Base-by-base conservation (phyloP, 2,329 filamentous ascomycete genomes). In the Fonsecaea nubica region DNA sequence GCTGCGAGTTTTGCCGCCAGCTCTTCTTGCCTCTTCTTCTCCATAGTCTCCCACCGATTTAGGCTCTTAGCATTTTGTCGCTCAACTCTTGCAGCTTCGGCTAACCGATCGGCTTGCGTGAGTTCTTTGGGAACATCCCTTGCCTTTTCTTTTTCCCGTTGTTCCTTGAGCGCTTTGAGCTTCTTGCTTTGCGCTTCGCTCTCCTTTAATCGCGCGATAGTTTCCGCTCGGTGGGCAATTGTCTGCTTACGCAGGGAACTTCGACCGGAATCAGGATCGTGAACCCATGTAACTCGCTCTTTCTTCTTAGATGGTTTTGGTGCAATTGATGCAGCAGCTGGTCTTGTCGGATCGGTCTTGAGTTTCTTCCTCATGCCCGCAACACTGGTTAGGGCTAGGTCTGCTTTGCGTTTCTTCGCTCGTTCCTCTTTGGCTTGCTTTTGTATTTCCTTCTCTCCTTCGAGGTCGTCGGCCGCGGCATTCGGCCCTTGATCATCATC, bases 21-120 rank as follows among this genome's bases (percentile, higher is more conserved):
- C 75, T 96, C 91, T 73, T 94, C 92, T 71, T 93, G 91, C 65
- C 94, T 88, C 76, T 90, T 89, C 79, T 92, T 93, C 80, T 99
- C 95, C 6, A 92, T 92, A 77, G 92, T 90, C 77, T 98, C 93
- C 93, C 94, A 98, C 63, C 92, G 86, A 75, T 94, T 97, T 75
- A 97, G 81, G 78, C 90, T 98, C 83, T 92, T 96, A 72, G 90
- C 87, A 78, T 99, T 97, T 73, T 89, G 85, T 78, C 90, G 90
- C 79, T 98, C 95, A 6, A 96, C 89, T 60, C 89, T 81, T 18
- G 90, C 92, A 1, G 93, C 93, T 78, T 96, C 92, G 33, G 87
- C 89, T 33, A 97, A 83, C 42, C 93, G 87, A 76, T 98, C 90
- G 53, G 87, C 92, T 78, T 97, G 94, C 5, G 93, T 96, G 87